Base-by-base conservation (phyloP, 2,329 filamentous ascomycete genomes). In the Onygenales sp. region DNA sequence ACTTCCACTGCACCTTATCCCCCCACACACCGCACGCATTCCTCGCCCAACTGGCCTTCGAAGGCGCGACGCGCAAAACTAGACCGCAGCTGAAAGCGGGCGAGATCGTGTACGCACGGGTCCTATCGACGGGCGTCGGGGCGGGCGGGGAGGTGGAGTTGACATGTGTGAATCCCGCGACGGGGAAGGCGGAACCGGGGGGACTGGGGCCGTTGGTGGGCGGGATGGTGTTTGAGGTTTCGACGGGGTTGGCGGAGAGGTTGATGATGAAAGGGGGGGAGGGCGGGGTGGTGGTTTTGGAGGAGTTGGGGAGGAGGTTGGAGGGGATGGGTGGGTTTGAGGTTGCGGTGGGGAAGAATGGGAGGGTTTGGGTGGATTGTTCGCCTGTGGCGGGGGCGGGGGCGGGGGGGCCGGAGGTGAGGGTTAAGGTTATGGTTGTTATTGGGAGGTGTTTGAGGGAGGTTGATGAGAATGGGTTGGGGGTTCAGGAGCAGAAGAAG, bases 331-430 rank as follows among this genome's bases (percentile, higher is more conserved):
- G 73, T 17, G 84, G 87, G 17, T 98, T 97, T 67, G 93, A 98
- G 75, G 87, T 94, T 55, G 92, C 92, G 0, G 87, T 95, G 7
- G 93, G 93, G 14, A 82, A 89, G 64, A 98, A 98, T 69, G 93
- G 93, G 42, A 85, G 83, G 67, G 81, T 97, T 21, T 97, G 93
- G 90, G 87, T 97, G 11, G 85, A 92, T 64, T 90, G 86, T 59
- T 70, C 71, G 33, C 17, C 17, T 31, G 34, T 14, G 21, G 40
- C 14, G 46, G 32, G 31, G 34, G 46, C 14, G 4, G 69, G 70
- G 54, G 87, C 56, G 53, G 70, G 70, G 54, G 87, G 86, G 31
- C 85, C 77, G 57, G 68, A 70, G 32, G 59, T 57, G 53, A 65
- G 67, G 11, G 73, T 85, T 39, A 86, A 80, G 71, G 84, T 83